phyloP scores from a whole-genome alignment of 2,329 filamentous ascomycete species.

The Paraphoma sp. region DNA sequence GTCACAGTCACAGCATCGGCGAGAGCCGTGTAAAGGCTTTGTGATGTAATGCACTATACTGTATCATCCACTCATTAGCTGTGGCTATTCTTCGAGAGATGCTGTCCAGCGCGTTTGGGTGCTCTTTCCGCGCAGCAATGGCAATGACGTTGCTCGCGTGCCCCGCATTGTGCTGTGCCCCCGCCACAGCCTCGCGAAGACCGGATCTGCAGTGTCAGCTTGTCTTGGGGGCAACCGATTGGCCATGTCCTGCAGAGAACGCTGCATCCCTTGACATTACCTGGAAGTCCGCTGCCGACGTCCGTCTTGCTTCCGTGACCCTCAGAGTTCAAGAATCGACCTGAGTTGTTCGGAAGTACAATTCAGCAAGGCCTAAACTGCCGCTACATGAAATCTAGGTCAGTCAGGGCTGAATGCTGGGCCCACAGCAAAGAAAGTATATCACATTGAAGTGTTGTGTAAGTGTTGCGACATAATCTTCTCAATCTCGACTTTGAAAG shows the following conservation, averaged over 20 bases:
- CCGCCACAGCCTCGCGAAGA: slow-evolving; percentile 10
- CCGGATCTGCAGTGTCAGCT: slow-evolving; percentile 15
- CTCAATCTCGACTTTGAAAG: too few relatives aligned
- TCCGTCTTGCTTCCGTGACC: too few relatives aligned
- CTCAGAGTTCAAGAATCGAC: too few relatives aligned
- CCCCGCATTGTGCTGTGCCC: slow-evolving; percentile 23
- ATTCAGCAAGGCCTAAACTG: too few relatives aligned
- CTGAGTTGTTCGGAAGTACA: too few relatives aligned
- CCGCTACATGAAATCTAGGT: too few relatives aligned
- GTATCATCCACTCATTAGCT: background rate
- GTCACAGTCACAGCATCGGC: background rate
- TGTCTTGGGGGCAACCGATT: slow-evolving; percentile 21
- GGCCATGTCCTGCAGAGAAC: background rate
- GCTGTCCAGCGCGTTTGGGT: background rate
- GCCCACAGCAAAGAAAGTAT: too few relatives aligned
- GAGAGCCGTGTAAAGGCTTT: background rate
- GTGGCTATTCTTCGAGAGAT: background rate
- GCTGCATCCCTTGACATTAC: background rate
- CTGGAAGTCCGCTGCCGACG: background rate
- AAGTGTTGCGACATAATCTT: too few relatives aligned
- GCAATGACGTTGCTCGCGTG: slow-evolving; percentile 23
- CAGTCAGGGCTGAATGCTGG: too few relatives aligned
- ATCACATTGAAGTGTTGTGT: too few relatives aligned
- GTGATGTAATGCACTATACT: background rate
- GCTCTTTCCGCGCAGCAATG: background rate